A percentile compares a stretch with the other conserved stretches of the same genome.
phyloP scores from a whole-genome alignment of 805 yeast genomes.

The Yarrowia sp. region DNA sequence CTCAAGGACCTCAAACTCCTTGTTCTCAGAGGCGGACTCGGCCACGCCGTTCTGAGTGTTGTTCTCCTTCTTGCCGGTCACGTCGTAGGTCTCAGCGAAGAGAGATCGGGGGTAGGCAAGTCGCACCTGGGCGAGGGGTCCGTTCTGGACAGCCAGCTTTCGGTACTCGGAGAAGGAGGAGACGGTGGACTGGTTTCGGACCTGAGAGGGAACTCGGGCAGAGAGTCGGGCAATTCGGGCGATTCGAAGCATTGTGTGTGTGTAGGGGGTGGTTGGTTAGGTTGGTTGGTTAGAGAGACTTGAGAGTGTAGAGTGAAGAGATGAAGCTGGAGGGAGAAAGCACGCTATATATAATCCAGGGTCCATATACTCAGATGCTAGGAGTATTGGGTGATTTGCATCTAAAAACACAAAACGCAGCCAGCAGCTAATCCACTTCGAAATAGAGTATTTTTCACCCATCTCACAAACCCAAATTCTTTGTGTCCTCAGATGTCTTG shows the following conservation, averaged over 20 bases:
- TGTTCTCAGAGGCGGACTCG: constrained; percentile 39
- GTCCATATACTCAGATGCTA: constrained; percentile 26
- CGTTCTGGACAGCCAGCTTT: constrained; percentile 39
- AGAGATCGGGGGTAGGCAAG: constrained; percentile 40
- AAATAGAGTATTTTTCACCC: constrained; percentile 37
- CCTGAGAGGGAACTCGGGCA: constrained; percentile 37
- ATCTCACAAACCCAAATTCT: constrained; percentile 4
- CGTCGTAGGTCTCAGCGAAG: constrained; percentile 36
- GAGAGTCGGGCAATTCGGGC: constrained; percentile 39
- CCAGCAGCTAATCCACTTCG: constrained; percentile 17
- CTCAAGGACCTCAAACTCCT: constrained; percentile 38
- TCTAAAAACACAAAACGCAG: constrained; percentile 14
- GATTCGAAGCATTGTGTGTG: constrained; percentile 37
- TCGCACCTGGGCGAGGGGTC: constrained; percentile 39
- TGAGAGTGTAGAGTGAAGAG: constrained; percentile 7
- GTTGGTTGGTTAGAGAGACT: constrained; percentile 4
- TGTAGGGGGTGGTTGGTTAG: constrained; percentile 5
- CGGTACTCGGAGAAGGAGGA: constrained; percentile 40
- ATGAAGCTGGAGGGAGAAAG: constrained; percentile 17
- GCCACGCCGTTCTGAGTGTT: constrained; percentile 35
- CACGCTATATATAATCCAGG: constrained; percentile 35
- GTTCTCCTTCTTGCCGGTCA: constrained; percentile 2
- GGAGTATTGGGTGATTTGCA: constrained; percentile 36
- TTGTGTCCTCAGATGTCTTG: not conserved
- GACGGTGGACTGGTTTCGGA: constrained; percentile 38